phyloP scores from a whole-genome alignment of 2,329 filamentous ascomycete species.

The Epichloe typhina region DNA sequence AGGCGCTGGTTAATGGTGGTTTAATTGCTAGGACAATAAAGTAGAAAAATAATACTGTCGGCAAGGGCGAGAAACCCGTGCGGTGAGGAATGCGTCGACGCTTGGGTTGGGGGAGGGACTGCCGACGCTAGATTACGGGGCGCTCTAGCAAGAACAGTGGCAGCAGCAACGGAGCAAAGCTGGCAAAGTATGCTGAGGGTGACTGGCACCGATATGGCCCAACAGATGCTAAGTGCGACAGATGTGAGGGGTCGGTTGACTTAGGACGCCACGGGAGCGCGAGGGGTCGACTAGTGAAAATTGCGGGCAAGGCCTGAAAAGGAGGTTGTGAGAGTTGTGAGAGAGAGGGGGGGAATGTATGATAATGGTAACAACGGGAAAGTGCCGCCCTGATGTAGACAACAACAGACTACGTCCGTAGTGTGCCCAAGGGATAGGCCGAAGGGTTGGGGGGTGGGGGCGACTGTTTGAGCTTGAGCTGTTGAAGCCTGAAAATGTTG shows the following conservation, averaged over 20 bases:
- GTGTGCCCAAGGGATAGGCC: background rate
- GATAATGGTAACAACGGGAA: background rate
- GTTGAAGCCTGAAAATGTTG: slow-evolving; percentile 13
- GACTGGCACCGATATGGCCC: background rate
- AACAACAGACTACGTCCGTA: background rate
- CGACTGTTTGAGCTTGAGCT: slow-evolving; percentile 5
- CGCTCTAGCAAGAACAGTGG: background rate
- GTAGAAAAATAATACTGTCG: background rate
- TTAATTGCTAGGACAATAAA: background rate
- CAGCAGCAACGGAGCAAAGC: background rate
- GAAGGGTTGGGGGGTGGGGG: background rate
- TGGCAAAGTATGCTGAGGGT: background rate
- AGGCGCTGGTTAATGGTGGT: slow-evolving; percentile 15
- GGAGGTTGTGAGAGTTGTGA: background rate
- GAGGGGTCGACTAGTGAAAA: slow-evolving; percentile 3
- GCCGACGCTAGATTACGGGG: background rate
- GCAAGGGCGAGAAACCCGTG: background rate
- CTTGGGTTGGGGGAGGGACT: background rate
- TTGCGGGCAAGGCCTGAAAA: background rate
- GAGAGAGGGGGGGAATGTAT: background rate
- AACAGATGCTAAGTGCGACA: slow-evolving; percentile 7
- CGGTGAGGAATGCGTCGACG: background rate
- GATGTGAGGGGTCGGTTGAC: slow-evolving; percentile 9
- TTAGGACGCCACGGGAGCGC: slow-evolving; percentile 4
- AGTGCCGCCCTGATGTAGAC: background rate